phyloP scores from a whole-genome alignment of 352 stramenopile species.

The Phytophthora ramorum region DNA sequence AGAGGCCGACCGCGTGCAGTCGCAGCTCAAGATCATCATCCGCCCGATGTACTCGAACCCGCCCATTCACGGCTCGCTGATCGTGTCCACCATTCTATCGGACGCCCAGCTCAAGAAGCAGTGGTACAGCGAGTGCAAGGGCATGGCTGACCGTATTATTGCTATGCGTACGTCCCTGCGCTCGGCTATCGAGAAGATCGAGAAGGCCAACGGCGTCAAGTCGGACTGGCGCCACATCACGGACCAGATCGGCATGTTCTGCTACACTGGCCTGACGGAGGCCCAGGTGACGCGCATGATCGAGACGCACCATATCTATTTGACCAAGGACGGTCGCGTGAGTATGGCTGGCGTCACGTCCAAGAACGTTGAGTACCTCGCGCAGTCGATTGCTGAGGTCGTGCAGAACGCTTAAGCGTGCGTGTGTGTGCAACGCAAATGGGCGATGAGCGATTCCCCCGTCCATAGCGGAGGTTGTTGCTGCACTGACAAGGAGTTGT shows the following conservation, averaged over 20 bases:
- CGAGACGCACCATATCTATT: slow-evolving; percentile 97
- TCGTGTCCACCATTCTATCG: slow-evolving; percentile 97
- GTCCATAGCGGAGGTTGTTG: background rate
- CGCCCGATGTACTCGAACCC: slow-evolving; percentile 99
- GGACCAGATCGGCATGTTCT: slow-evolving; percentile 99
- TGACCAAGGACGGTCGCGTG: slow-evolving; percentile 98
- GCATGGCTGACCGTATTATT: slow-evolving; percentile 97
- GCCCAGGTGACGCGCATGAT: slow-evolving; percentile 96
- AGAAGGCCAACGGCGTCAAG: slow-evolving; percentile 78
- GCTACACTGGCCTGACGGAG: slow-evolving; percentile 96
- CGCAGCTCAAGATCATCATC: slow-evolving; percentile 99
- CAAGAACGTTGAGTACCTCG: slow-evolving; percentile 98
- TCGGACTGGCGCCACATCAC: slow-evolving; percentile 98
- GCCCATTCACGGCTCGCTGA: slow-evolving; percentile 97
- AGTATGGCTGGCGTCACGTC: slow-evolving; percentile 97
- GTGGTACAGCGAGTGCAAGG: slow-evolving; percentile 96
- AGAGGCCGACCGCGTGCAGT: slow-evolving; percentile 95
- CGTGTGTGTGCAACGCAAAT: slow-evolving; percentile 6
- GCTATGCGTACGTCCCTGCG: slow-evolving; percentile 92
- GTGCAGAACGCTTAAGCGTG: slow-evolving; percentile 78
- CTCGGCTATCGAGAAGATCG: slow-evolving; percentile 81
- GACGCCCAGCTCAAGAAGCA: slow-evolving; percentile 93
- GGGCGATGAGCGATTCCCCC: slow-evolving; percentile 9
- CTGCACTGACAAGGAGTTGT: slow-evolving; percentile 29
- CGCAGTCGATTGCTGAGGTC: slow-evolving; percentile 95